phyloP scores from a whole-genome alignment of 441 rosid genomes.

The Macaranga tanarius region DNA sequence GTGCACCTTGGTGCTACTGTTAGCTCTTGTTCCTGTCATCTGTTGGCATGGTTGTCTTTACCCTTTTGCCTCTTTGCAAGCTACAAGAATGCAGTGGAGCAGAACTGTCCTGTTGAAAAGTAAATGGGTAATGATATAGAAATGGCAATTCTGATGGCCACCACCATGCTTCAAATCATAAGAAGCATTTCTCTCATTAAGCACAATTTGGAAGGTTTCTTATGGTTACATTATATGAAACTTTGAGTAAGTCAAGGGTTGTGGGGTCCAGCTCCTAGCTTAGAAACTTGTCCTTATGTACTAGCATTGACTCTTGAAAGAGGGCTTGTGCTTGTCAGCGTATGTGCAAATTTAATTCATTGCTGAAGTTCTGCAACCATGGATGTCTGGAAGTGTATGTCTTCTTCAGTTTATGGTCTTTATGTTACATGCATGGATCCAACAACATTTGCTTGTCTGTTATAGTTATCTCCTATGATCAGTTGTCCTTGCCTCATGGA shows the following conservation, averaged over 20 bases:
- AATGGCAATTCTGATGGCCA: constrained; percentile 7
- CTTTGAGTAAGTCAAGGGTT: neutral
- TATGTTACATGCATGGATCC: neutral
- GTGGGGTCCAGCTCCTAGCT: constrained; percentile 8
- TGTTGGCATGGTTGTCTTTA: constrained; percentile 5
- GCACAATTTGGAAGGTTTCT: neutral
- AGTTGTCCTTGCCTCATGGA: constrained; percentile 11
- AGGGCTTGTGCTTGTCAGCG: constrained; percentile 10
- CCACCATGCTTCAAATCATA: constrained; percentile 5
- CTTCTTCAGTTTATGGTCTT: constrained; percentile 4
- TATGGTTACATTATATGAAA: neutral
- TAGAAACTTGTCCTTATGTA: constrained; percentile 9
- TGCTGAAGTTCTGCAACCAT: constrained; percentile 6
- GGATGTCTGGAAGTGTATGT: constrained; percentile 6
- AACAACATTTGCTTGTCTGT: constrained; percentile 1
- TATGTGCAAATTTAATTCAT: neutral
- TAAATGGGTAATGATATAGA: constrained; percentile 4
- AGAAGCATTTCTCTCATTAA: neutral
- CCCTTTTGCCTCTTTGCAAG: constrained; percentile 9
- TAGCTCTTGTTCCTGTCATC: constrained; percentile 19
- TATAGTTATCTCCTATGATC: neutral
- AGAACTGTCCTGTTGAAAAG: constrained; percentile 14
- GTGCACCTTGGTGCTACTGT: neutral
- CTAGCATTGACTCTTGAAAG: constrained; percentile 13
- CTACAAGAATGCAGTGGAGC: constrained; percentile 3